These are phyloP conservation scores for Sporisorium iseilematis-ciliati DNA, from an alignment of 1,284 basidiomycete species.

Conservation along the genomic window DNA sequence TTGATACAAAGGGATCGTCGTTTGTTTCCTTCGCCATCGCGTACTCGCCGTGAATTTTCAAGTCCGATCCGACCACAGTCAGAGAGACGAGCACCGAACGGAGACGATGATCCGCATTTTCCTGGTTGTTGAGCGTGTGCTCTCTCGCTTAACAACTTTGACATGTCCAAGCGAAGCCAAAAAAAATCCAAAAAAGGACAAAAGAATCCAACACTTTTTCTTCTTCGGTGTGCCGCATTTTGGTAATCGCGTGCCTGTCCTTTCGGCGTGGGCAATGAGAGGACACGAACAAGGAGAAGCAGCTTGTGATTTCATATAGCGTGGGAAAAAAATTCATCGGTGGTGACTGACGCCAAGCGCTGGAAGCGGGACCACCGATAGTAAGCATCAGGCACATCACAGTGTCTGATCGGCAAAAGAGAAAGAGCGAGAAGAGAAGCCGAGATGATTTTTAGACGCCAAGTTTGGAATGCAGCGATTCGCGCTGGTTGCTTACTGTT, in stretches of 20 bases:
- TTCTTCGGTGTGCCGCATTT: too few species aligned
- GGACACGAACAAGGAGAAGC: neutral
- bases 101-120: conserved; percentile 9
- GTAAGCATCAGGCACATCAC: neutral
- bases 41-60: neutral
- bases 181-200: neutral
- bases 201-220: conserved; percentile 2
- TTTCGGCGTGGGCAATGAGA: neutral
- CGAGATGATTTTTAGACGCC: neutral
- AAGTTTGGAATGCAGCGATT: conserved; percentile 21
- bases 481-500: conserved; percentile 2
- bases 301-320: conserved; percentile 5
- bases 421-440: neutral
- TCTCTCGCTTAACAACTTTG: conserved; percentile 11
- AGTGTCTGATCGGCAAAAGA: neutral
- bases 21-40: conserved; percentile 1
- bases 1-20: too few species aligned
- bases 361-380: neutral
- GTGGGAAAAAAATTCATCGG: conserved; percentile 13
- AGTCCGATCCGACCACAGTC: neutral
- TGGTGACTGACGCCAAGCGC: neutral
- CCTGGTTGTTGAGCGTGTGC: conserved; percentile 8
- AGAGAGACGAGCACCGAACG: neutral
- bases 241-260: conserved; percentile 3
- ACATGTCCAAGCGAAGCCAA: conserved; percentile 14